A percentile compares a stretch with the other conserved stretches of the same genome.
Evolutionary conservation across 2,329 filamentous ascomycete species (phyloP).

Genomic region (Aspergillus viridinutans): DNA sequence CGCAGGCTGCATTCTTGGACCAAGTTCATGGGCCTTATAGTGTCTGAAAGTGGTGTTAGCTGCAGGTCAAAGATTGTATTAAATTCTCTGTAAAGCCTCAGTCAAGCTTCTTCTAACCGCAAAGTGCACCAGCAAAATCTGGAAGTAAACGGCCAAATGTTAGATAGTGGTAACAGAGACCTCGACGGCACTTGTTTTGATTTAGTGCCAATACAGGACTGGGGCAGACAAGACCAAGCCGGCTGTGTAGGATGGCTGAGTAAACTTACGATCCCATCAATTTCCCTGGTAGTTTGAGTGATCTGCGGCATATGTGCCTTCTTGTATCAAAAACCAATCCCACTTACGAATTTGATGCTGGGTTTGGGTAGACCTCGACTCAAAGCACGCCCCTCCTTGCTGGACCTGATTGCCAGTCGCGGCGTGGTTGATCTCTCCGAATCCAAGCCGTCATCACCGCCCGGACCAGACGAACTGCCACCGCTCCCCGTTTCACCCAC

Average conservation of each 20-base stretch:
- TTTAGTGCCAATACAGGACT: not conserved
- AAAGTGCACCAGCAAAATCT: not conserved
- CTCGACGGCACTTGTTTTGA: not conserved
- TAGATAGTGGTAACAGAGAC: not conserved
- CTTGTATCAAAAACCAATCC: not conserved
- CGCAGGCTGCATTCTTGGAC: too few species aligned
- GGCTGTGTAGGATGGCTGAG: conserved; percentile 6
- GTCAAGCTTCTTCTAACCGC: not conserved
- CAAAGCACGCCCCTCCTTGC: conserved; percentile 57
- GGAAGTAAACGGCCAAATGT: not conserved
- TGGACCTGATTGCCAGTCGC: conserved; percentile 51
- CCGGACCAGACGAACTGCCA: conserved; percentile 40
- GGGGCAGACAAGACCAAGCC: not conserved
- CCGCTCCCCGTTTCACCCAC: conserved; percentile 44
- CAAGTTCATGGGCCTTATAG: not conserved
- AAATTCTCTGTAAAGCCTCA: not conserved
- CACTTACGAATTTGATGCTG: conserved; percentile 40
- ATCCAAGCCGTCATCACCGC: conserved; percentile 29
- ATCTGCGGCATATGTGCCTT: not conserved
- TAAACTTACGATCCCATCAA: conserved; percentile 3
- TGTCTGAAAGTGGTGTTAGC: not conserved
- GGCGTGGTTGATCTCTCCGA: conserved; percentile 11
- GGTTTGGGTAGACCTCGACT: conserved; percentile 55
- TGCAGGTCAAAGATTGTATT: not conserved
- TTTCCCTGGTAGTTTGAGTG: not conserved